Conservation (phyloP, 2,329 filamentous ascomycete genomes). For the Arachnopeziza araneosa region DNA sequence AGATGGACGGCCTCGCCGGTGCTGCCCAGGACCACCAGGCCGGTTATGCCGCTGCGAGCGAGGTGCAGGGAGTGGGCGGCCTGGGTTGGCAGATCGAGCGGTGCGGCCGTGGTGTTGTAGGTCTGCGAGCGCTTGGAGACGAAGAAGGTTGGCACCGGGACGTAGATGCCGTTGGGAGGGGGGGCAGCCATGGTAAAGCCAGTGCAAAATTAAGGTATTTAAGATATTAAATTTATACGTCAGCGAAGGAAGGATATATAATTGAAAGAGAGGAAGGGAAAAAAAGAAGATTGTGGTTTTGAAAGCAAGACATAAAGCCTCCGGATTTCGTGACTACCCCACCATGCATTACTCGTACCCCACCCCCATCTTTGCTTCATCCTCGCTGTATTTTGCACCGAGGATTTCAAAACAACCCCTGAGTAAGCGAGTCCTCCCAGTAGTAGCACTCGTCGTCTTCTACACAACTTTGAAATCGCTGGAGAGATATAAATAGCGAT, state of each 20-base stretch:
- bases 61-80: constrained; percentile 51
- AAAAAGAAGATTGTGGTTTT: background rate
- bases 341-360: background rate
- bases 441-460: too few species aligned
- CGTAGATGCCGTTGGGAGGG: constrained; percentile 46
- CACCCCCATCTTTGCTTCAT: background rate
- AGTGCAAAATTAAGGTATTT: background rate
- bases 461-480: too few species aligned
- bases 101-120: constrained; percentile 8
- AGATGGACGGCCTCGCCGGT: constrained; percentile 59
- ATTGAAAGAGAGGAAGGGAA: background rate
- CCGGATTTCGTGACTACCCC: background rate
- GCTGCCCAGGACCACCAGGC: constrained; percentile 54
- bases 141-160: constrained; percentile 57
- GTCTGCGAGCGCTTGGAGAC: constrained; percentile 3
- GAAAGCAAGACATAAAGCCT: background rate
- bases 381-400: background rate
- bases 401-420: background rate
- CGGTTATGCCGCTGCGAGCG: constrained; percentile 50
- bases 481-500: too few species aligned
- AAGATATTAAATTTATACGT: too few species aligned
- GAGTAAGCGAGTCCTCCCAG: constrained; percentile 37
- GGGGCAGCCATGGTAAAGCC: background rate
- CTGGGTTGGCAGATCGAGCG: constrained; percentile 51
- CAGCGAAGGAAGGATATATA: background rate